These are phyloP conservation scores for Lipomyces lipofer DNA, from an alignment of 805 yeast species.

Conservation along the genomic window DNA sequence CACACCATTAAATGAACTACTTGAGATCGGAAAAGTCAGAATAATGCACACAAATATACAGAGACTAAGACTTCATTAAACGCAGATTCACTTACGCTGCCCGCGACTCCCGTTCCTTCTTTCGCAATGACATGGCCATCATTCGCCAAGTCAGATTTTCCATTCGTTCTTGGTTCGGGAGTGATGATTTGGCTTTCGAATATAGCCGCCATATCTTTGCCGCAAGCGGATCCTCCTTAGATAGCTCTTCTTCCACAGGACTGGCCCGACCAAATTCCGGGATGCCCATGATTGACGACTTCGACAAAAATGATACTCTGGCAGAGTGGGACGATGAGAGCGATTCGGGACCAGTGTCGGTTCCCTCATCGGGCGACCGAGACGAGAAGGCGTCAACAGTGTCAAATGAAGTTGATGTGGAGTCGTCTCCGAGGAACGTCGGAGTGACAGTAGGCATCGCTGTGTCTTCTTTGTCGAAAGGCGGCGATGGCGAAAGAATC, in stretches of 20 bases:
- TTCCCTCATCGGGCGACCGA: slow-evolving; percentile 14
- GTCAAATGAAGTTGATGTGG: slow-evolving; percentile 1
- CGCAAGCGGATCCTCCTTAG: slow-evolving; percentile 25
- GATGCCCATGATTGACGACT: slow-evolving; percentile 6
- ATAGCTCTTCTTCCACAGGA: neutral
- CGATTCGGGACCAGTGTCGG: slow-evolving; percentile 20
- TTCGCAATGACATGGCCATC: slow-evolving; percentile 54
- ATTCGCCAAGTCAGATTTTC: slow-evolving; percentile 86
- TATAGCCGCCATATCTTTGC: slow-evolving; percentile 69
- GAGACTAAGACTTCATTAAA: neutral
- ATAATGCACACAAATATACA: neutral
- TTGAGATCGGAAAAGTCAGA: neutral
- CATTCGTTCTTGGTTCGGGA: slow-evolving; percentile 76
- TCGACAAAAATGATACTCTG: slow-evolving; percentile 20
- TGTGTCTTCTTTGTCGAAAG: neutral
- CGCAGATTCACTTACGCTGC: neutral
- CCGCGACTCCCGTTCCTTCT: slow-evolving; percentile 15
- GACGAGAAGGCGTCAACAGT: neutral
- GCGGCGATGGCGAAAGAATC: neutral
- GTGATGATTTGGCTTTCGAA: slow-evolving; percentile 66
- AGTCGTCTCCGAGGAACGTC: neutral
- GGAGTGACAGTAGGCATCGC: neutral
- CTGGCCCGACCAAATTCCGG: neutral
- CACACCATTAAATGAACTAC: slow-evolving; percentile 1
- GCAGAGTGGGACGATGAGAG: slow-evolving; percentile 23